These are phyloP conservation scores for Yamadazyma endophytica DNA, from an alignment of 805 yeast genomes.

Conservation along the genomic window DNA sequence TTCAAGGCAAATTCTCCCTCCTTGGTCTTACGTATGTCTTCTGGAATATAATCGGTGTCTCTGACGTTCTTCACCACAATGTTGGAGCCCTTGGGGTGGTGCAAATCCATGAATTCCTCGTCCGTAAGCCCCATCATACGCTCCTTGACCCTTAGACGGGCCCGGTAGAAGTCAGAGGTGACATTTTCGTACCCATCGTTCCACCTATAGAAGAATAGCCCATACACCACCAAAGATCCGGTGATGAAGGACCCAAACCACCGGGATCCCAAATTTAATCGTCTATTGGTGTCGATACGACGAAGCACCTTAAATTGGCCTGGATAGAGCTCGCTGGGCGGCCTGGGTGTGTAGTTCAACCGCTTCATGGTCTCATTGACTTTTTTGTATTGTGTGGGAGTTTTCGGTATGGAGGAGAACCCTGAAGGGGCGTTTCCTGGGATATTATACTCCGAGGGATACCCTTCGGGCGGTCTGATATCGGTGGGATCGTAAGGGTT, in stretches of 20 bases:
- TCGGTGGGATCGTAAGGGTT: slow-evolving; percentile 82
- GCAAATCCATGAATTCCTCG: slow-evolving; percentile 61
- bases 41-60: slow-evolving; percentile 41
- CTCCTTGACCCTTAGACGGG: slow-evolving; percentile 55
- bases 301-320: slow-evolving; percentile 74
- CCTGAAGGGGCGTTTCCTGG: slow-evolving; percentile 58
- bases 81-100: slow-evolving; percentile 39
- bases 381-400: slow-evolving; percentile 62
- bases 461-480: slow-evolving; percentile 74
- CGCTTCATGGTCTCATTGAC: slow-evolving; percentile 71
- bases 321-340: slow-evolving; percentile 67
- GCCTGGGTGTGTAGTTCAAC: slow-evolving; percentile 75
- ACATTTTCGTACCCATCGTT: slow-evolving; percentile 79
- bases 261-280: slow-evolving; percentile 58
- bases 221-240: slow-evolving; percentile 48
- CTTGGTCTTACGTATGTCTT: slow-evolving; percentile 36
- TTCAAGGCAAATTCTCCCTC: slow-evolving; percentile 51
- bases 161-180: slow-evolving; percentile 62
- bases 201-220: slow-evolving; percentile 76
- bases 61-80: slow-evolving; percentile 40
- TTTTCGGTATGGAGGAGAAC: slow-evolving; percentile 57
- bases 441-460: slow-evolving; percentile 73
- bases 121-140: slow-evolving; percentile 51
- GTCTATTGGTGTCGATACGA: slow-evolving; percentile 47
- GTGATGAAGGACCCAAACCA: slow-evolving; percentile 51